Evolutionary conservation across 345 rosid genomes (phyloP), one percentile per base, ranked within the genome.

Genomic region (Brassica cretica): DNA sequence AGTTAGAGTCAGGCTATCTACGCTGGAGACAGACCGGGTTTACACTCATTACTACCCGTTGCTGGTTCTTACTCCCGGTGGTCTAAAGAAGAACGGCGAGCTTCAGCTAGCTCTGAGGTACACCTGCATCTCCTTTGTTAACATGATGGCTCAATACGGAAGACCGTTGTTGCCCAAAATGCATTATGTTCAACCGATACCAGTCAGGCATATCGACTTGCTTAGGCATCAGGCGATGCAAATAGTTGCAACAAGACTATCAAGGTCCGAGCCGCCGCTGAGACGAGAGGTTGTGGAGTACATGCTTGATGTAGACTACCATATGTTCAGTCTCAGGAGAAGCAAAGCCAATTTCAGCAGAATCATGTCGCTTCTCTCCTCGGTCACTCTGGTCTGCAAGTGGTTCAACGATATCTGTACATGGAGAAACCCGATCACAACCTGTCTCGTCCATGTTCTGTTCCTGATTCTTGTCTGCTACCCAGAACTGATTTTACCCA

Each of bases 281-380:
- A 84, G 99, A 77, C 84, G 85, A 30, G 97, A 96, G 83, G 86
- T 84, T 12, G 93, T 96, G 6, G 96, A 96, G 84, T 93, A 96
- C 82, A 91, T 93, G 97, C 89, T 96, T 39, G 99, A 96, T 78
- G 94, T 90, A 32, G 98, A 91, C 81, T 84, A 88, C 82, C 90
- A 93, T 80, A 91, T 91, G 97, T 95, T 89, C 83, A 90, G 98
- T 77, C 86, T 90, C 59, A 86, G 99, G 80, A 89, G 92, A 85
- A 90, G 98, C 90, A 93, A 91, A 82, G 99, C 99, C 4, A 93
- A 95, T 83, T 93, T 95, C 83, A 14, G 71, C 68, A 87, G 99
- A 67, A 90, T 95, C 73, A 91, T 90, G 98, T 82, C 86, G 4
- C 82, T 96, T 69, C 85, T 93, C 51, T 77, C 94, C 0, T 91